Percentiles rank a stretch among this genome's conserved stretches.
Conservation (phyloP, 345 rosid species). For the Eucalyptus pauciflora region DNA sequence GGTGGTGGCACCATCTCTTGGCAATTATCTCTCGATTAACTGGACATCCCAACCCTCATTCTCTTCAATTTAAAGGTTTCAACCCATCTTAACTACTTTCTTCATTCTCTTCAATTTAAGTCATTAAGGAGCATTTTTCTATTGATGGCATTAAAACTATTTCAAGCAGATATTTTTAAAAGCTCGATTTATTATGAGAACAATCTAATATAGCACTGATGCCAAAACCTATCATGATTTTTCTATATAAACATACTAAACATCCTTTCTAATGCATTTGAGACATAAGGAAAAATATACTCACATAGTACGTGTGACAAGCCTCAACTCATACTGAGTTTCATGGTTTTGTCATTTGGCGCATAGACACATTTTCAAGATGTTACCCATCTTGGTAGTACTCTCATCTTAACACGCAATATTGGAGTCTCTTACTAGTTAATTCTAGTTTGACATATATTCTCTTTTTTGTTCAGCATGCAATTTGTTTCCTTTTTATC, state of each 20-base stretch:
- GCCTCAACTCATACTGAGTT: accelerated
- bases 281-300: background rate
- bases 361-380: accelerated
- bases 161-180: background rate
- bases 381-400: background rate
- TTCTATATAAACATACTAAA: background rate
- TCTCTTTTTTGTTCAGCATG: accelerated
- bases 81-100: background rate
- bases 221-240: background rate
- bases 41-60: too few relatives aligned
- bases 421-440: background rate
- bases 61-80: background rate
- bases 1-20: too few relatives aligned
- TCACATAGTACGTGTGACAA: too few relatives aligned
- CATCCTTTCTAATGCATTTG: background rate
- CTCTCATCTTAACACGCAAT: accelerated
- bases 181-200: background rate
- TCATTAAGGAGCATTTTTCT: background rate
- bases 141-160: background rate
- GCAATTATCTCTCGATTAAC: accelerated
- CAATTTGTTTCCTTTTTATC: background rate
- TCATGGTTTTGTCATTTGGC: accelerated
- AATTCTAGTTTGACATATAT: accelerated
- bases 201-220: background rate
- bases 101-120: background rate